Percentiles rank a stretch among this genome's conserved stretches.
phyloP scores from a whole-genome alignment of 192 early-diverging fungal species.

The Chytriomyces sp. region DNA sequence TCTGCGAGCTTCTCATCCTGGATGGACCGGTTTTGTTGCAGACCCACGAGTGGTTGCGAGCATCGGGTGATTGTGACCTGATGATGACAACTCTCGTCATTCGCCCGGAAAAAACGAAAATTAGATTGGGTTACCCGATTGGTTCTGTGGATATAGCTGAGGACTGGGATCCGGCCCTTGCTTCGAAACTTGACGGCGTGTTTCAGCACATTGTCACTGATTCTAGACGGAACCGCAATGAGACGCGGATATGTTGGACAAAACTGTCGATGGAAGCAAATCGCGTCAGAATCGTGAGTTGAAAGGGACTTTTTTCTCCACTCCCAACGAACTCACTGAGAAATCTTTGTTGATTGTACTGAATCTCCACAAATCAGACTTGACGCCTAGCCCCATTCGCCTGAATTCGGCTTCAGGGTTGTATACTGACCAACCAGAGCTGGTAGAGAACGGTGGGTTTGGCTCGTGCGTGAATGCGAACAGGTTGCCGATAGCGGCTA shows the following conservation, averaged over 20 bases:
- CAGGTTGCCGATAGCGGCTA: constrained; percentile 70
- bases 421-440: constrained; percentile 68
- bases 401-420: constrained; percentile 76
- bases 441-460: constrained; percentile 38
- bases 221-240: constrained; percentile 81
- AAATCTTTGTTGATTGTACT: constrained; percentile 76
- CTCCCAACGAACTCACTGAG: constrained; percentile 61
- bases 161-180: constrained; percentile 85
- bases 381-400: constrained; percentile 77
- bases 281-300: no score
- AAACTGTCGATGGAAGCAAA: constrained; percentile 56
- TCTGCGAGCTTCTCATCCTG: constrained; percentile 98
- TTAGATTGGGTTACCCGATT: no score
- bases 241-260: constrained; percentile 85
- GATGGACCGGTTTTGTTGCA: constrained; percentile 91
- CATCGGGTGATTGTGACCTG: constrained; percentile 88
- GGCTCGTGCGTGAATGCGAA: constrained; percentile 78
- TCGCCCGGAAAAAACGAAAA: no score
- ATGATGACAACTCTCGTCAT: no score
- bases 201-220: constrained; percentile 86
- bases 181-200: constrained; percentile 90
- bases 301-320: no score
- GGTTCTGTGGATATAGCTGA: constrained; percentile 84
- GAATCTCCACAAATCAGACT: constrained; percentile 77
- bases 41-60: constrained; percentile 93